Conservation (phyloP, 2,329 filamentous ascomycete genomes). For the Colletotrichum sansevieriae region DNA sequence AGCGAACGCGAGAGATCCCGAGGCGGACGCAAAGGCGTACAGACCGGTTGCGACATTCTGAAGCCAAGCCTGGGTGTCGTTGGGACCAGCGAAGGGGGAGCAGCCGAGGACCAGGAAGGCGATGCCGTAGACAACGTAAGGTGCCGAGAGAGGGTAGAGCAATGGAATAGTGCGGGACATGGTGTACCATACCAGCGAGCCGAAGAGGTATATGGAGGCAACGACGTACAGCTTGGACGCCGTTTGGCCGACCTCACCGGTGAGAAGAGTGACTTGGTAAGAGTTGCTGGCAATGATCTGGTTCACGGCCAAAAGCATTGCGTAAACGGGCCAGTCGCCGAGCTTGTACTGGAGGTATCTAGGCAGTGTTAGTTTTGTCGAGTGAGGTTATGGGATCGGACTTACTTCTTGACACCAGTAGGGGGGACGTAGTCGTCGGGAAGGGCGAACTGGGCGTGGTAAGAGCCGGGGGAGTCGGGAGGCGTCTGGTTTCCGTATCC, state of each 20-base stretch:
- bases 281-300: constrained; percentile 76
- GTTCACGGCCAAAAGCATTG: constrained; percentile 70
- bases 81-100: constrained; percentile 63
- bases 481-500: constrained; percentile 30
- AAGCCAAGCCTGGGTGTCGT: constrained; percentile 57
- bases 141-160: constrained; percentile 67
- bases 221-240: constrained; percentile 71
- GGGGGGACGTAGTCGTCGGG: constrained; percentile 68
- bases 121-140: constrained; percentile 73
- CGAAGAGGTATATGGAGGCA: constrained; percentile 69
- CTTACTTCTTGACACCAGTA: constrained; percentile 64
- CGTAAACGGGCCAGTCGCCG: constrained; percentile 74
- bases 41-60: constrained; percentile 72
- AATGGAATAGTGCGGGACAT: constrained; percentile 70
- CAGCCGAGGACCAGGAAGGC: constrained; percentile 74
- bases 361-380: not conserved
- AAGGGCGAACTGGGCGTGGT: constrained; percentile 68
- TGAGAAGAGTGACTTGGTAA: constrained; percentile 77
- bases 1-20: constrained; percentile 74
- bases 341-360: constrained; percentile 63
- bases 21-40: constrained; percentile 73
- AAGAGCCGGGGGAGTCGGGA: constrained; percentile 46
- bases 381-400: not conserved
- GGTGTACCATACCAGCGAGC: constrained; percentile 73
- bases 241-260: constrained; percentile 72